These are phyloP conservation scores for Psophocarpus tetragonolobus DNA, from an alignment of 306 rosid genomes.

Conservation along the genomic window DNA sequence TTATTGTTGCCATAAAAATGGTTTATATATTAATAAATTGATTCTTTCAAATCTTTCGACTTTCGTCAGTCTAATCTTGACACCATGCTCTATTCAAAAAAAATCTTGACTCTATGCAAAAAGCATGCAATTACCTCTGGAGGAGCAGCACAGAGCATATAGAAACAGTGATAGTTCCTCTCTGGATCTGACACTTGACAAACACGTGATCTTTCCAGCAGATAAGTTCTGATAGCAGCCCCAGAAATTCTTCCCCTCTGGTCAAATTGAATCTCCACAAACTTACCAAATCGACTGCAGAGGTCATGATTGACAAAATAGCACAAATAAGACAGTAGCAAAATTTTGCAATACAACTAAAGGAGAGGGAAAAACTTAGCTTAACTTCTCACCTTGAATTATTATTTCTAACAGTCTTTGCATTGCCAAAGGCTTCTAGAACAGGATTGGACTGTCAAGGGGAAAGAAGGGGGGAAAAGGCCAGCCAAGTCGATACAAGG, in stretches of 20 bases:
- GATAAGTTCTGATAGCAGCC: constrained; percentile 98
- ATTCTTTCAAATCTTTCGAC: constrained; percentile 21
- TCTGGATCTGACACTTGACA: constrained; percentile 98
- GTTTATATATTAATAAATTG: constrained; percentile 13
- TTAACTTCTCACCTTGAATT: constrained; percentile 77
- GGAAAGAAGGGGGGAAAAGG: not conserved
- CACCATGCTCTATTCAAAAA: too few relatives aligned
- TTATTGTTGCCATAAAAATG: constrained; percentile 23
- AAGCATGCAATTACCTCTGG: constrained; percentile 67
- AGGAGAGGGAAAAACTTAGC: not conserved
- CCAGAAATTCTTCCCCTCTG: constrained; percentile 92
- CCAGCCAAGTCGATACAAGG: not conserved
- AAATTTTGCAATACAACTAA: constrained; percentile 25
- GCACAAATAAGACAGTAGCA: constrained; percentile 26
- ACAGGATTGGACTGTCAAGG: constrained; percentile 93
- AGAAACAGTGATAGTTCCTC: constrained; percentile 99
- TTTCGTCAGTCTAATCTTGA: constrained; percentile 26
- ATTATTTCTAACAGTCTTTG: constrained; percentile 96
- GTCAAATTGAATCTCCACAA: constrained; percentile 99
- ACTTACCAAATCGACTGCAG: constrained; percentile 98
- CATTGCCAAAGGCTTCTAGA: constrained; percentile 99
- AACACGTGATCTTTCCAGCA: constrained; percentile 99
- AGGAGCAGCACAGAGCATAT: constrained; percentile 98
- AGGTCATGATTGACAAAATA: constrained; percentile 27
- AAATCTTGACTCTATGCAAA: constrained; percentile 18